phyloP scores from a whole-genome alignment of 306 rosid species.

The Albizia julibrissin region DNA sequence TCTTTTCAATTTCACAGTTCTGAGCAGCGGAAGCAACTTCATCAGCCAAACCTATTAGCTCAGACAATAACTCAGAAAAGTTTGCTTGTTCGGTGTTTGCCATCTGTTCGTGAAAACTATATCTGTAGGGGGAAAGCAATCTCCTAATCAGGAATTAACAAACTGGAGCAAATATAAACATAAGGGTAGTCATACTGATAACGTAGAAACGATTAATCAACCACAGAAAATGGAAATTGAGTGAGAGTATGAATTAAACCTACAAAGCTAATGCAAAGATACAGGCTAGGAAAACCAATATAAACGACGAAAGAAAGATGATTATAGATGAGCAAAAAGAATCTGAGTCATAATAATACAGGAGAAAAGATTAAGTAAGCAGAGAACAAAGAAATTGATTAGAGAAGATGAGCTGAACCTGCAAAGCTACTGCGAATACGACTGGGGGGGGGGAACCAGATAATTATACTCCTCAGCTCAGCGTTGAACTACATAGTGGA shows the following conservation, averaged over 20 bases:
- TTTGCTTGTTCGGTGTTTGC: slow-evolving; percentile 39
- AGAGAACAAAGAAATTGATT: not conserved
- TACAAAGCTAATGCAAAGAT: slow-evolving; percentile 30
- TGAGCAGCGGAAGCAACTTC: slow-evolving; percentile 62
- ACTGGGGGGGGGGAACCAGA: not conserved
- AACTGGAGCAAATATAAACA: not conserved
- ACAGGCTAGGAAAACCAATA: slow-evolving; percentile 22
- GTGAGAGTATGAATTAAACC: slow-evolving; percentile 28
- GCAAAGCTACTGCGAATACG: not conserved
- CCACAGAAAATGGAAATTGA: not conserved
- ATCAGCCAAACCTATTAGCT: slow-evolving; percentile 44
- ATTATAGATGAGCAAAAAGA: not conserved
- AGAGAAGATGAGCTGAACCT: slow-evolving; percentile 12
- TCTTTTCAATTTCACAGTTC: slow-evolving; percentile 45
- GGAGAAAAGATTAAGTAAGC: slow-evolving; percentile 14
- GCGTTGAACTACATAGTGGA: not conserved
- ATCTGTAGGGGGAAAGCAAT: slow-evolving; percentile 11
- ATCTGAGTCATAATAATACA: not conserved
- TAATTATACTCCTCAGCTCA: slow-evolving; percentile 9
- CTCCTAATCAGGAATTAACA: not conserved
- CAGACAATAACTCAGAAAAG: slow-evolving; percentile 45
- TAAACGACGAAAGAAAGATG: not conserved
- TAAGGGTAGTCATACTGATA: not conserved
- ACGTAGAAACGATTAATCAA: slow-evolving; percentile 17
- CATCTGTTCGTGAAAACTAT: slow-evolving; percentile 30